Conservation (phyloP, 345 rosid species). For the Populus nigra region DNA sequence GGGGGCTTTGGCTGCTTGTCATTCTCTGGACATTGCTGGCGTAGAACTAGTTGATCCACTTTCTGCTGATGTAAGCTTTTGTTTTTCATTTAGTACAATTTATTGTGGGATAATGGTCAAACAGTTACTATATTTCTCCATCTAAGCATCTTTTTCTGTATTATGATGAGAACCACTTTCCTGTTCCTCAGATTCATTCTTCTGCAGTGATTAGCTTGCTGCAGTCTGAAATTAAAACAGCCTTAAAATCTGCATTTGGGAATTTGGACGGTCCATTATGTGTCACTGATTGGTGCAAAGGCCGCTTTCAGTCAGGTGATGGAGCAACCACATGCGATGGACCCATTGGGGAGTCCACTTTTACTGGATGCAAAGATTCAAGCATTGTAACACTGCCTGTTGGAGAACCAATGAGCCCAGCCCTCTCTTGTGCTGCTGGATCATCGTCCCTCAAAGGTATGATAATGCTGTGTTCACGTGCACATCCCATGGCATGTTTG, state of each 20-base stretch:
- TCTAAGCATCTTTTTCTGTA: neutral
- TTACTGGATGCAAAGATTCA: slow-evolving; percentile 70
- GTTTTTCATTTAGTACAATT: slow-evolving; percentile 12
- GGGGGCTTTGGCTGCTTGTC: slow-evolving; percentile 91
- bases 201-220: slow-evolving; percentile 79
- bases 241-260: slow-evolving; percentile 83
- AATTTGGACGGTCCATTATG: slow-evolving; percentile 85
- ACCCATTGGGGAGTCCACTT: slow-evolving; percentile 65
- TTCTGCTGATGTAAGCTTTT: slow-evolving; percentile 78
- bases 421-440: slow-evolving; percentile 49
- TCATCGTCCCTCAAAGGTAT: slow-evolving; percentile 59
- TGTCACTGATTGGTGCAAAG: slow-evolving; percentile 94
- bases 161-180: slow-evolving; percentile 4
- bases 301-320: slow-evolving; percentile 65
- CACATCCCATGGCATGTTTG: neutral
- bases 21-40: slow-evolving; percentile 92
- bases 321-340: slow-evolving; percentile 60
- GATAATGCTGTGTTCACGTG: slow-evolving; percentile 4
- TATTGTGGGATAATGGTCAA: slow-evolving; percentile 10
- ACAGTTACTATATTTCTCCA: neutral
- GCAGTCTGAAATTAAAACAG: slow-evolving; percentile 82
- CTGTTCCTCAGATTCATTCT: slow-evolving; percentile 62
- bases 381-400: slow-evolving; percentile 40
- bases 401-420: slow-evolving; percentile 63
- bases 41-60: slow-evolving; percentile 92